Evolutionary conservation across 2,329 filamentous ascomycete genomes (phyloP), one percentile per base, ranked within the genome.

Genomic region (Plectosphaerella sp.): DNA sequence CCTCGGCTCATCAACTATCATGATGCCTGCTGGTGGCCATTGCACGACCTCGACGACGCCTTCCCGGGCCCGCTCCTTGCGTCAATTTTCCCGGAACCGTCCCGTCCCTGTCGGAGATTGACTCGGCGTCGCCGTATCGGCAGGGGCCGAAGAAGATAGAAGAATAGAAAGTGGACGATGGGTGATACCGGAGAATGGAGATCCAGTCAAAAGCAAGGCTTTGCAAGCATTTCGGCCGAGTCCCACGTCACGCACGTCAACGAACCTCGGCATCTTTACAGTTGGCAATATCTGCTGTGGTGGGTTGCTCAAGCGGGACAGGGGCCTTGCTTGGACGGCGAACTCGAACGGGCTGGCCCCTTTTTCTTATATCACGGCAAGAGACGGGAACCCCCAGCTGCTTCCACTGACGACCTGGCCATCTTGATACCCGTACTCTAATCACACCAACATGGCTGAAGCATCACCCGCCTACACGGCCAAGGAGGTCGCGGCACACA

Each of bases 401-500:
- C 37, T 14, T 41, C 7, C 37, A 18, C 37, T 33, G 28, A 33
- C 11, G 28, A 33, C 28, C 8, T 33, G 28, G 11, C 28, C 28
- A 33, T 33, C 22, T 22, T 41, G 37, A 41, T 41, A 7, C 37
- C 37, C 37, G 7, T 15, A 14, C 14, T 9, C 16, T 8, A 36
- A 55, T 33, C 36, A 54, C 54, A 48, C 48, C 50, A 20, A 45
- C 48, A 50, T 48, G 46, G 52, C 57, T 50, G 56, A 61, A 52
- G 56, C 52, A 10, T 33, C 28, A 24, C 51, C 49, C 24, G 62
- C 66, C 52, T 69, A 62, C 56, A 65, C 66, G 46, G 57, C 64
- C 28, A 70, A 69, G 52, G 69, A 78, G 45, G 69, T 84, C 25
- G 74, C 75, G 9, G 64, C 64, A 28, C 82, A 84, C 61, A 79